These are phyloP conservation scores for Xylariaceae sp. DNA, from an alignment of 2,329 filamentous ascomycete species.

Conservation along the genomic window DNA sequence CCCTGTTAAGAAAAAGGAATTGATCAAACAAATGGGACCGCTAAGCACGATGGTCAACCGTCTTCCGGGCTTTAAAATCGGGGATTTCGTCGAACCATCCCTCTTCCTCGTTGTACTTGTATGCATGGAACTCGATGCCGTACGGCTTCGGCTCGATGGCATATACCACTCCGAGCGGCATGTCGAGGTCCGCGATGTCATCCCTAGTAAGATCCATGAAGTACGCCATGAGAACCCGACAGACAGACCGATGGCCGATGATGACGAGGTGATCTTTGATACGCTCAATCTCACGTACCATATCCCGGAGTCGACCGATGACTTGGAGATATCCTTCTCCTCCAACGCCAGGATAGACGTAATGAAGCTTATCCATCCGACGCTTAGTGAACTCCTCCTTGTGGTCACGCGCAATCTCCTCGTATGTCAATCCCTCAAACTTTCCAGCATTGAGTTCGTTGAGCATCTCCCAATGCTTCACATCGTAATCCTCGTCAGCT, in stretches of 20 bases:
- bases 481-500: constrained; percentile 85
- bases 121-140: constrained; percentile 94
- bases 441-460: constrained; percentile 91
- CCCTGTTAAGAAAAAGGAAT: constrained; percentile 2
- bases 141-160: constrained; percentile 97
- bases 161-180: constrained; percentile 89
- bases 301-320: constrained; percentile 88
- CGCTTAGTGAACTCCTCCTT: constrained; percentile 78
- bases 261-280: constrained; percentile 94
- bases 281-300: constrained; percentile 94
- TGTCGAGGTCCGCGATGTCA: constrained; percentile 89
- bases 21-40: not conserved
- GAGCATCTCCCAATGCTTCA: constrained; percentile 97
- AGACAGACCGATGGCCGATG: constrained; percentile 87
- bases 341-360: constrained; percentile 92
- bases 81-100: constrained; percentile 81
- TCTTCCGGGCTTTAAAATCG: constrained; percentile 71
- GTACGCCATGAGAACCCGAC: constrained; percentile 88
- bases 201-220: constrained; percentile 89
- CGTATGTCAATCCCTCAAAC: constrained; percentile 93
- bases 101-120: constrained; percentile 73
- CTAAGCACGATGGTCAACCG: constrained; percentile 39
- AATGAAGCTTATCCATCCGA: constrained; percentile 81
- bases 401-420: constrained; percentile 74
- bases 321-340: constrained; percentile 96